phyloP scores from a whole-genome alignment of 805 yeast species.

The Candida palmyrensis region DNA sequence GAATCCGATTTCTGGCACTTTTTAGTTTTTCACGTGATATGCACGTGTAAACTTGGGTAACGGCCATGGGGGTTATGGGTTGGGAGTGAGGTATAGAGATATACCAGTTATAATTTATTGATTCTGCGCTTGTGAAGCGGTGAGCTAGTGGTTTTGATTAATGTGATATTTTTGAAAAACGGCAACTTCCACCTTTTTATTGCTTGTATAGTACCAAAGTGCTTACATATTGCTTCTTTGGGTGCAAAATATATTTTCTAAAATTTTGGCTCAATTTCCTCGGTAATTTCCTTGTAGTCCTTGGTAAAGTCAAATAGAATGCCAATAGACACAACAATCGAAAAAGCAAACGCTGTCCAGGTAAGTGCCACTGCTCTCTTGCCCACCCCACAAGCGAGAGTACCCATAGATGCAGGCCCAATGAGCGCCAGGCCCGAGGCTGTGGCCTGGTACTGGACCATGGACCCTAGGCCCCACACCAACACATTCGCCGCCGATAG shows the following conservation, averaged over 20 bases:
- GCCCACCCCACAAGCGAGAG: constrained; percentile 42
- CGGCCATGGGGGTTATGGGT: constrained; percentile 6
- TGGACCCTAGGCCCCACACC: constrained; percentile 61
- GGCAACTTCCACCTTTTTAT: too few relatives aligned
- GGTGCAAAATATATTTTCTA: too few relatives aligned
- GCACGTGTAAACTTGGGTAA: background rate
- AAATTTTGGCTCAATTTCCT: constrained; percentile 11
- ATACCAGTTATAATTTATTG: too few relatives aligned
- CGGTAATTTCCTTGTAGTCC: constrained; percentile 8
- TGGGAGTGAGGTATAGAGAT: background rate
- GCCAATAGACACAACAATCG: constrained; percentile 35
- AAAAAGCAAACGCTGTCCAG: constrained; percentile 55
- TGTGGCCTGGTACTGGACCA: constrained; percentile 58
- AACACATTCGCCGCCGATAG: constrained; percentile 34
- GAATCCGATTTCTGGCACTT: background rate
- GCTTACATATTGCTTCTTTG: background rate
- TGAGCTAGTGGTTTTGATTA: too few relatives aligned
- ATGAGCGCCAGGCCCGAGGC: constrained; percentile 40
- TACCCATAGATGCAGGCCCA: constrained; percentile 46
- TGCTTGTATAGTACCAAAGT: too few relatives aligned
- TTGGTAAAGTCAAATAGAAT: constrained; percentile 13
- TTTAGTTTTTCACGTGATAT: background rate
- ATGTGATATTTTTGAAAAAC: too few relatives aligned
- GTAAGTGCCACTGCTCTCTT: constrained; percentile 51
- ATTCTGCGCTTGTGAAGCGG: too few relatives aligned